Conservation (phyloP, 305 asterid species). For the Petunia hybrid region DNA sequence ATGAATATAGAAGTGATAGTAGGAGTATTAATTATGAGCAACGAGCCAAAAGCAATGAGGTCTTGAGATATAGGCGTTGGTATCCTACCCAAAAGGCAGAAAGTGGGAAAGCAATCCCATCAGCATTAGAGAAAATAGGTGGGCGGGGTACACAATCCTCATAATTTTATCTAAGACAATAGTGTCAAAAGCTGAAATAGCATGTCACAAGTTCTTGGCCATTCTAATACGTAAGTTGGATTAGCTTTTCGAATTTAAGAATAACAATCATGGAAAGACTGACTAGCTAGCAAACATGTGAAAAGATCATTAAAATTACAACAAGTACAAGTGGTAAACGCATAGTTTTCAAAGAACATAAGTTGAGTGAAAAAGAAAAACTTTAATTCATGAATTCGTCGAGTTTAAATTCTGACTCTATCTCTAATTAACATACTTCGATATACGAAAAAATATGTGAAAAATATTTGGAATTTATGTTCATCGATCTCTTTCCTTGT, state of each 20-base stretch:
- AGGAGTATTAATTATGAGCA: constrained; percentile 12
- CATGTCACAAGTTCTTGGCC: neutral
- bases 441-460: neutral
- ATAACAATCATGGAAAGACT: neutral
- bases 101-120: constrained; percentile 29
- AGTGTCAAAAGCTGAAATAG: constrained; percentile 17
- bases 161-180: neutral
- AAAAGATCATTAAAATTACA: no score
- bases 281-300: neutral
- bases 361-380: no score
- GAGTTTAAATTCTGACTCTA: no score
- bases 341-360: no score
- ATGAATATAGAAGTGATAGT: neutral
- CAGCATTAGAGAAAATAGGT: neutral
- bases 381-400: no score
- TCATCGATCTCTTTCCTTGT: neutral
- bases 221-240: neutral
- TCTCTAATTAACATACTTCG: no score
- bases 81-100: constrained; percentile 31
- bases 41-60: neutral
- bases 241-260: neutral
- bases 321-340: no score
- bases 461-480: neutral
- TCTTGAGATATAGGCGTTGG: neutral
- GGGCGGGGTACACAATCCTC: constrained; percentile 23